Base-by-base conservation (phyloP, 1,284 basidiomycete species). In the Trametes pubescens region DNA sequence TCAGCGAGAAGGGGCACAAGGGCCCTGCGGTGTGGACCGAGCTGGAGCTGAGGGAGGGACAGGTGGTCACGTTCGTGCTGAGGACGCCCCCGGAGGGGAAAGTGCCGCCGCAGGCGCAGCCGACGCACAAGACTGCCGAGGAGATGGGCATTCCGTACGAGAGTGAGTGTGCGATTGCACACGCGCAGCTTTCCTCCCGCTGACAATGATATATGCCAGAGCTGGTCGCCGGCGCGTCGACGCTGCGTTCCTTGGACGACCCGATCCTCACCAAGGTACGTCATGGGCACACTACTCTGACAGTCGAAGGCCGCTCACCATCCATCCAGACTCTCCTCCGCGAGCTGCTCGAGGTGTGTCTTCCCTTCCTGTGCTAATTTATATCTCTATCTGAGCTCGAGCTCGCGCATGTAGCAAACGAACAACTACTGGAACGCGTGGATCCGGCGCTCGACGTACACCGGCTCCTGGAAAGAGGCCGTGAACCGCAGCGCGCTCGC, bases 401-500 rank as follows among this genome's bases (percentile, higher is more conserved):
- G 13, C 61, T 61, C 32, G 18, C 53, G 2, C 18, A 5, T 51
- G 18, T 55, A 89, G 86, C 81, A 87, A n/a, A 96, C 95, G 5
- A 88, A 88, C 67, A 78, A 77, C n/a, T 97, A 93, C 76, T 98
- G 95, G 95, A 87, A 87, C 65, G 78, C 84, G 29, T 98, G 95
- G 95, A 90, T 96, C 69, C 81, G 84, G 18, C 85, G 86, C 69
- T 93, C 90, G 18, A 92, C 89, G 0, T 98, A 98, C 77, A 84
- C 84, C 22, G 96, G 95, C 0, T 87, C 93, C n/a, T 98, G 95
- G 96, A 91, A 96, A 69, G 95, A 98, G 76, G 88, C 90, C 1
- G 94, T 97, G 2, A 87, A 94, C 73, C 86, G 95, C 32, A 94
- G 92, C 61, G 95, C 94, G 0, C 82, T 97, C n/a, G 92, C 93